These are phyloP conservation scores for Mycosphaerella arachidis DNA, from an alignment of 2,329 filamentous ascomycete species.

Conservation along the genomic window DNA sequence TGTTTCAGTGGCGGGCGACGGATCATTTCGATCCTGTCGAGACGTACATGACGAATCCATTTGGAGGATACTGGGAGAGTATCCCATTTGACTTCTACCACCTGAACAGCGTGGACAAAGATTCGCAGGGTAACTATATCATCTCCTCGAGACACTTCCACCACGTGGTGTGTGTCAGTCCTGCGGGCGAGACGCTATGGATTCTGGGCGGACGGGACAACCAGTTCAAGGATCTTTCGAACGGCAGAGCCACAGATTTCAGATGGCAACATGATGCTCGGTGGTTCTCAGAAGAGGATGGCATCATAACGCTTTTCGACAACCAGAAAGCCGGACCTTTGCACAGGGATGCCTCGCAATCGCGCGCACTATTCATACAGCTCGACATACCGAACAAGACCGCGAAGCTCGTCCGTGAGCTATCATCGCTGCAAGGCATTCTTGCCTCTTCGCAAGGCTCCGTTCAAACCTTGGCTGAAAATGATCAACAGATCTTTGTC, in stretches of 20 bases:
- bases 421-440: slow-evolving; percentile 39
- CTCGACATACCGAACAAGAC: slow-evolving; percentile 39
- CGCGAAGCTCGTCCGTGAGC: slow-evolving; percentile 41
- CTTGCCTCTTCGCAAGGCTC: slow-evolving; percentile 49
- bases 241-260: slow-evolving; percentile 45
- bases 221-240: slow-evolving; percentile 40
- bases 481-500: slow-evolving; percentile 45
- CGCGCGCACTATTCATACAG: slow-evolving; percentile 41
- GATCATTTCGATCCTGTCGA: slow-evolving; percentile 34
- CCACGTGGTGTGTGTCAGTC: slow-evolving; percentile 41
- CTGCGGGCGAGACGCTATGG: slow-evolving; percentile 48
- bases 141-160: slow-evolving; percentile 45
- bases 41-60: slow-evolving; percentile 33
- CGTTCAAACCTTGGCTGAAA: slow-evolving; percentile 47
- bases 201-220: slow-evolving; percentile 47
- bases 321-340: slow-evolving; percentile 48
- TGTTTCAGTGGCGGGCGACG: slow-evolving; percentile 40
- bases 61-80: slow-evolving; percentile 35
- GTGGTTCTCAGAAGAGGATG: slow-evolving; percentile 36
- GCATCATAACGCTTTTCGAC: slow-evolving; percentile 41
- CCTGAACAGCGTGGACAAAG: slow-evolving; percentile 53
- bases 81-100: slow-evolving; percentile 45
- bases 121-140: slow-evolving; percentile 45
- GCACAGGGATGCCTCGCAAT: slow-evolving; percentile 31
- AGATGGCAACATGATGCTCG: slow-evolving; percentile 52